These are phyloP conservation scores for Cladophialophora bantiana DNA, from an alignment of 2,329 filamentous ascomycete genomes.

Conservation along the genomic window DNA sequence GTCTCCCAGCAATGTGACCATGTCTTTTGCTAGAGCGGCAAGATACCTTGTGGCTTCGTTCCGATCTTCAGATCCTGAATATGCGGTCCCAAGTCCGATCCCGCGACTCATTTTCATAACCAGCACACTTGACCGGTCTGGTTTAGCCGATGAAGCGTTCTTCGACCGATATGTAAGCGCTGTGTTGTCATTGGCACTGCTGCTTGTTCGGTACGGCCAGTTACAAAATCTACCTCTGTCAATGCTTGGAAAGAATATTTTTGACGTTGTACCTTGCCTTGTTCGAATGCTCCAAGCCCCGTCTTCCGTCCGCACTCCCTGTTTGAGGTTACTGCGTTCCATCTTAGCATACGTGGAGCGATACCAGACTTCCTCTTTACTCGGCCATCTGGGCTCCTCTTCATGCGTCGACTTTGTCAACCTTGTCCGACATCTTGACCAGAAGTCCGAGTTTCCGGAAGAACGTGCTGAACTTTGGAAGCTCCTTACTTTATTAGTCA, in stretches of 20 bases:
- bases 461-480: conserved; percentile 72
- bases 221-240: conserved; percentile 68
- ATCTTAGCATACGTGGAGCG: conserved; percentile 26
- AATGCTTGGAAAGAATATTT: conserved; percentile 77
- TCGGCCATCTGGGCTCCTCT: conserved; percentile 84
- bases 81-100: conserved; percentile 78
- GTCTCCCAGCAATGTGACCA: conserved; percentile 60
- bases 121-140: conserved; percentile 50
- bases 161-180: conserved; percentile 69
- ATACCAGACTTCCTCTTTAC: conserved; percentile 53
- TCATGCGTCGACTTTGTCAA: conserved; percentile 84
- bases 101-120: conserved; percentile 71
- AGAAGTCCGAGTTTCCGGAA: conserved; percentile 50
- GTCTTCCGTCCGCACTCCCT: conserved; percentile 10
- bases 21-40: conserved; percentile 74
- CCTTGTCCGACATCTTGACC: conserved; percentile 77
- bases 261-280: conserved; percentile 67
- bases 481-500: conserved; percentile 83
- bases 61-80: conserved; percentile 71
- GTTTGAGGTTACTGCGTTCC: conserved; percentile 26
- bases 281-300: conserved; percentile 28
- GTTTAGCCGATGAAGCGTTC: conserved; percentile 49
- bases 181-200: conserved; percentile 71
- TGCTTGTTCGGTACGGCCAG: conserved; percentile 73
- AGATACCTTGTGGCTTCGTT: conserved; percentile 79